A percentile compares a stretch with the other conserved stretches of the same genome.
phyloP scores from a whole-genome alignment of 768 basidiomycete genomes.

The Gelatoporia subvermispora region DNA sequence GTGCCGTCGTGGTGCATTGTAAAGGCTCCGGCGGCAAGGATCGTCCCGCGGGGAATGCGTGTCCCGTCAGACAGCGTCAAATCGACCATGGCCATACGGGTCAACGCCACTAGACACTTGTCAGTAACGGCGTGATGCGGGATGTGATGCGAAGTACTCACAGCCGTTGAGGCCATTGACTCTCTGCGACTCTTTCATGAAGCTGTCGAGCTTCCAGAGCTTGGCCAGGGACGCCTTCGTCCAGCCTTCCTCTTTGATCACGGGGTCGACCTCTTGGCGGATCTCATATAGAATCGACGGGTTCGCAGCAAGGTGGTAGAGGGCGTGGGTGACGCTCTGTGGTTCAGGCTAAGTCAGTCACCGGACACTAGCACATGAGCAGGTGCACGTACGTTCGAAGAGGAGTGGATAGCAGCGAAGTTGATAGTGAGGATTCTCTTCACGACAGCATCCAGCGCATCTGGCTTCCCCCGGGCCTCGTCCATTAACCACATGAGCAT shows the following conservation, averaged over 20 bases:
- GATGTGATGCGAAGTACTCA: neutral
- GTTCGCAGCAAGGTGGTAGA: conserved; percentile 25
- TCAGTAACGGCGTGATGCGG: neutral
- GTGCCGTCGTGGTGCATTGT: conserved; percentile 18
- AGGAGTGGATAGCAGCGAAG: conserved; percentile 28
- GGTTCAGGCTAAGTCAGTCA: neutral
- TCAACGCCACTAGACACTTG: neutral
- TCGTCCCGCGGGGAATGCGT: conserved; percentile 16
- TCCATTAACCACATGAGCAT: conserved; percentile 38
- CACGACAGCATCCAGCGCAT: conserved; percentile 26
- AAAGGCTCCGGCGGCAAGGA: conserved; percentile 9
- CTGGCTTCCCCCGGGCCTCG: conserved; percentile 26
- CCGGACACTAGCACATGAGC: neutral
- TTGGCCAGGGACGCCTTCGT: conserved; percentile 22
- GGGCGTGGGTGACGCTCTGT: conserved; percentile 21
- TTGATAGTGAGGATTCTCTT: conserved; percentile 20
- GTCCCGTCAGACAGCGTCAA: conserved; percentile 17
- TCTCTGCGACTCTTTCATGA: conserved; percentile 25
- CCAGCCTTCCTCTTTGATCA: conserved; percentile 26
- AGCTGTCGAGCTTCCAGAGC: conserved; percentile 28
- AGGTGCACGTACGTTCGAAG: conserved; percentile 14
- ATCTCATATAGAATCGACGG: conserved; percentile 23
- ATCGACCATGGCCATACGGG: conserved; percentile 7
- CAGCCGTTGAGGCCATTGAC: conserved; percentile 11
- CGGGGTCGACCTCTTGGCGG: conserved; percentile 27